Conservation (phyloP, 768 basidiomycete species). For the Mycena epipterygia region DNA sequence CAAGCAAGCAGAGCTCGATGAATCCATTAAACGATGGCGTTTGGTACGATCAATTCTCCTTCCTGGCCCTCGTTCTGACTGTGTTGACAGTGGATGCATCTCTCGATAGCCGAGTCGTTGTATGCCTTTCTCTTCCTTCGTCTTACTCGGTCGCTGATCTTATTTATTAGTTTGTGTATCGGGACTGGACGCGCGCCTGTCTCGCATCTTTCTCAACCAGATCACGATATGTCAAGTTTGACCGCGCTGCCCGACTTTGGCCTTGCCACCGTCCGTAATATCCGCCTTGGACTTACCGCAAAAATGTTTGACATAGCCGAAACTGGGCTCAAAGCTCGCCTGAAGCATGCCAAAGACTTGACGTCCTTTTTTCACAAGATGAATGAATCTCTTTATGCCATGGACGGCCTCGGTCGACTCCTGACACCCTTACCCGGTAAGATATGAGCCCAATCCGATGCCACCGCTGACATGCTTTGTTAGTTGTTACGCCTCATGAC, state of each 20-base stretch:
- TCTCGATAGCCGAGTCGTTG: constrained; percentile 57
- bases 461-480: not conserved
- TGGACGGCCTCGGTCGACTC: constrained; percentile 54
- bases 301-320: constrained; percentile 51
- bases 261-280: constrained; percentile 44
- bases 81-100: constrained; percentile 52
- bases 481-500: constrained; percentile 60
- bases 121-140: constrained; percentile 32
- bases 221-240: constrained; percentile 47
- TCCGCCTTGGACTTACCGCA: constrained; percentile 53
- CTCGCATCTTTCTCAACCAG: constrained; percentile 48
- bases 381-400: constrained; percentile 45
- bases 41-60: constrained; percentile 44
- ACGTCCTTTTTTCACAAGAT: constrained; percentile 51
- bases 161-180: constrained; percentile 50
- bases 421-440: constrained; percentile 46
- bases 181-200: constrained; percentile 58
- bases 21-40: constrained; percentile 53
- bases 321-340: constrained; percentile 46
- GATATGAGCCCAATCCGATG: not conserved
- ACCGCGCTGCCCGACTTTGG: constrained; percentile 39
- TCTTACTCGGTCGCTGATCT: not conserved
- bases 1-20: constrained; percentile 45
- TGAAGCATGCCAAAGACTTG: constrained; percentile 43
- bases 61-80: constrained; percentile 10